Conservation (phyloP, 257 asterid species). For the Petrea volubilis region DNA sequence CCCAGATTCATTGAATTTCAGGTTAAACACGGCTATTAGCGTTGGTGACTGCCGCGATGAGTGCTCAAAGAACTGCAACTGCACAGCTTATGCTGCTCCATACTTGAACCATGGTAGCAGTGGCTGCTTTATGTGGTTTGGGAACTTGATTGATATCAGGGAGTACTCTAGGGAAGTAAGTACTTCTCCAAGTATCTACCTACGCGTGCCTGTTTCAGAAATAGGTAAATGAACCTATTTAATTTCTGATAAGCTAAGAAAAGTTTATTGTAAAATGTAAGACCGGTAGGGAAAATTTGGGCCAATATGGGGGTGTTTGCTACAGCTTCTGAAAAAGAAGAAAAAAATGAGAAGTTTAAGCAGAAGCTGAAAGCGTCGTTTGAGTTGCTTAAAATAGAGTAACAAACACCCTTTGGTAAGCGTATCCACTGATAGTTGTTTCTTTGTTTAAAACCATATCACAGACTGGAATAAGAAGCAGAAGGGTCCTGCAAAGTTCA, state of each 20-base stretch:
- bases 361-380: too few species aligned
- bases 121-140: slow-evolving; percentile 26
- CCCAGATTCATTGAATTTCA: slow-evolving; percentile 14
- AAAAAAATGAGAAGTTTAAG: too few species aligned
- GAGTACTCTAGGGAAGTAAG: neutral
- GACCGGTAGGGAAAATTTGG: neutral
- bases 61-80: slow-evolving; percentile 24
- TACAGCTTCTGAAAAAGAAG: too few species aligned
- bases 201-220: slow-evolving; percentile 16
- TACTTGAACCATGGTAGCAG: neutral
- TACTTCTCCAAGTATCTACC: neutral
- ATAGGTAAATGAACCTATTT: neutral
- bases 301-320: neutral
- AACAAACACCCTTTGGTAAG: neutral
- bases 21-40: neutral
- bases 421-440: neutral
- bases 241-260: neutral
- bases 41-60: slow-evolving; percentile 5
- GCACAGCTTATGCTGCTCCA: slow-evolving; percentile 23
- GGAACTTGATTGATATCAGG: slow-evolving; percentile 16
- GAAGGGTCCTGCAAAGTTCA: slow-evolving; percentile 12
- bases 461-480: slow-evolving; percentile 12
- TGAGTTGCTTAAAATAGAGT: too few species aligned
- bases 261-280: neutral
- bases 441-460: neutral